Base-by-base conservation (phyloP, 192 early-diverging fungal species). In the Paraglomus occultum region DNA sequence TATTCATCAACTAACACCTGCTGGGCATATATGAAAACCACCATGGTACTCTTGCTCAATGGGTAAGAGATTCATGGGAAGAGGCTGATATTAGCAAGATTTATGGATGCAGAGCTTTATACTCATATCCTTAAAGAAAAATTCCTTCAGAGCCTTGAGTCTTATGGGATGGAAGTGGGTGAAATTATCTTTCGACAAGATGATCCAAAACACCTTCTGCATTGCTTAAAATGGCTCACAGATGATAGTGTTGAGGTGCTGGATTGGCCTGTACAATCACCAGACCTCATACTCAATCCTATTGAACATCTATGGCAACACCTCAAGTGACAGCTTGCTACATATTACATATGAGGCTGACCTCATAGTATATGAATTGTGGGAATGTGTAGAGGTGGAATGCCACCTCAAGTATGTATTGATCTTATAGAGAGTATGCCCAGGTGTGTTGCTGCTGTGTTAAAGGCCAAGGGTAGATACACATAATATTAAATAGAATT, bases 21-120 rank as follows among this genome's bases (percentile, higher is more conserved):
- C n/a, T n/a, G n/a, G n/a, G n/a, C n/a, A n/a, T n/a, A n/a, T n/a
- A n/a, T n/a, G n/a, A n/a, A n/a, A n/a, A n/a, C n/a, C n/a, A n/a
- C n/a, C n/a, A n/a, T n/a, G n/a, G n/a, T n/a, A n/a, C n/a, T n/a
- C n/a, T n/a, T n/a, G n/a, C n/a, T n/a, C n/a, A n/a, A n/a, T n/a
- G n/a, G 73, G 71, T 12, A 65, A 71, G 6, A 49, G 39, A 43
- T 50, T 77, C 50, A 77, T 77, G 57, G 39, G 74, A 57, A 73
- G 67, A 71, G 68, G 73, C 1, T 75, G 63, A 54, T 72, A 44
- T 63, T 73, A n/a, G 59, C 63, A 42, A 57, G 61, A 15, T 71
- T 4, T 1, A 68, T 77, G 42, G 67, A 71, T 60, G 52, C 38
- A 1, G 45, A 57, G 22, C 20, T 65, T 12, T 58, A 72, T 22